A percentile compares a stretch with the other conserved stretches of the same genome.
Conservation (phyloP, 306 rosid genomes). For the Dalbergia cultrata region DNA sequence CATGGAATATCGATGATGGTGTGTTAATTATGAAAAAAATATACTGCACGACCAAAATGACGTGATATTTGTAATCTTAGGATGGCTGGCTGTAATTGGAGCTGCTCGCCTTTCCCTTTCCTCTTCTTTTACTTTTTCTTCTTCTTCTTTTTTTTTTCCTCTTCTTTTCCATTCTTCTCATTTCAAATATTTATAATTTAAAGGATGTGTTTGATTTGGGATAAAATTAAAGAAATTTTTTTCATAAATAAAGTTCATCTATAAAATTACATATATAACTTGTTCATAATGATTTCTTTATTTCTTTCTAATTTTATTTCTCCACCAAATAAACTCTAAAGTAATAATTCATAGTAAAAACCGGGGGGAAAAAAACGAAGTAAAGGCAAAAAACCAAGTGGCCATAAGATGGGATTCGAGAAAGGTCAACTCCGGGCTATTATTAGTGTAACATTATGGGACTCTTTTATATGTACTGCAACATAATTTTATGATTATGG, state of each 20-base stretch:
- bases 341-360: neutral
- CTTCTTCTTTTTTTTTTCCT: neutral
- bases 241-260: too few species aligned
- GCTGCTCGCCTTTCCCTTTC: neutral
- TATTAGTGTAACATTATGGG: slow-evolving; percentile 23
- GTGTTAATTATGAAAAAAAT: neutral
- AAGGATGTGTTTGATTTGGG: neutral
- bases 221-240: too few species aligned
- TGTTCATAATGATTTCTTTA: too few species aligned
- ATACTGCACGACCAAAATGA: neutral
- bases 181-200: neutral
- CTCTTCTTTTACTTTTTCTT: neutral
- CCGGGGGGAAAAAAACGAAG: neutral
- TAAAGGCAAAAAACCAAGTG: neutral
- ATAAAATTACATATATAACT: too few species aligned
- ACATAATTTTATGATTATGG: slow-evolving; percentile 53
- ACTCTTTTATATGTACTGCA: slow-evolving; percentile 39
- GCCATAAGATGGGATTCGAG: neutral
- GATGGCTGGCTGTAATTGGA: neutral
- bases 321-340: too few species aligned
- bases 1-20: neutral
- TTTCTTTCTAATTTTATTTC: too few species aligned
- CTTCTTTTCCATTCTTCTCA: neutral
- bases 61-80: neutral
- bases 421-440: slow-evolving; percentile 49